Evolutionary conservation across 495 filamentous ascomycete genomes (phyloP).

Genomic region (Neurospora sublineolata): DNA sequence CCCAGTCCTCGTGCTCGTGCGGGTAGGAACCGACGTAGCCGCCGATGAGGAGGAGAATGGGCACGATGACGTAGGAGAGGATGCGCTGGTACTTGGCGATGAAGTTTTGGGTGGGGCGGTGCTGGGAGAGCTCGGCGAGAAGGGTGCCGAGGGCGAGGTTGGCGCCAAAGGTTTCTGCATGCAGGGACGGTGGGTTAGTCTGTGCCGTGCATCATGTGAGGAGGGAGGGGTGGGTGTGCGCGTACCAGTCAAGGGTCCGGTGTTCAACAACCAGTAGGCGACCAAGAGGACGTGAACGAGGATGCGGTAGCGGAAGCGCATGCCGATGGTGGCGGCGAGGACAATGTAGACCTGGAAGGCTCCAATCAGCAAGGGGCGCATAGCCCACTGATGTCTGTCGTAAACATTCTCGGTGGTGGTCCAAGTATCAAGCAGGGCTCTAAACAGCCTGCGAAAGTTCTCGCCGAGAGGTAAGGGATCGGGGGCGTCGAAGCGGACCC

Average conservation of each 20-base stretch:
- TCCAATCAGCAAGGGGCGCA: conserved; percentile 48
- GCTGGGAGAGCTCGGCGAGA: conserved; percentile 48
- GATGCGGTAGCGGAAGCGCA: conserved; percentile 46
- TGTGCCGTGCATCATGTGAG: not conserved
- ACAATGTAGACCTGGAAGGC: conserved; percentile 53
- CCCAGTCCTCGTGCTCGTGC: conserved; percentile 45
- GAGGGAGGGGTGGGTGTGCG: not conserved
- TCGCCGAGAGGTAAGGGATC: conserved; percentile 18
- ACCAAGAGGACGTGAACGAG: conserved; percentile 38
- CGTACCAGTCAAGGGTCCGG: conserved; percentile 22
- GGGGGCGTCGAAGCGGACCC: conserved; percentile 45
- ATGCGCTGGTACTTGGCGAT: conserved; percentile 35
- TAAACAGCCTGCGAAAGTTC: conserved; percentile 28
- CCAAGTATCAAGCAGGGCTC: conserved; percentile 44
- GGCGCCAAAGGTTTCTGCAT: conserved; percentile 42
- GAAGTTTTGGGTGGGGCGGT: conserved; percentile 40
- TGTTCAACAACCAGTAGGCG: conserved; percentile 42
- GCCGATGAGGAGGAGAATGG: conserved; percentile 35
- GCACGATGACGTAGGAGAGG: conserved; percentile 32
- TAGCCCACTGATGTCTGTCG: conserved; percentile 55
- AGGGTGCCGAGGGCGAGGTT: conserved; percentile 52
- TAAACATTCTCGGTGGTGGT: conserved; percentile 46
- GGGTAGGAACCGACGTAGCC: conserved; percentile 50
- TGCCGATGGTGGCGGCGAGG: conserved; percentile 43
- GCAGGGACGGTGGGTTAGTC: conserved; percentile 3